phyloP scores from a whole-genome alignment of 768 basidiomycete species.

The Mrakia hoshinonis region DNA sequence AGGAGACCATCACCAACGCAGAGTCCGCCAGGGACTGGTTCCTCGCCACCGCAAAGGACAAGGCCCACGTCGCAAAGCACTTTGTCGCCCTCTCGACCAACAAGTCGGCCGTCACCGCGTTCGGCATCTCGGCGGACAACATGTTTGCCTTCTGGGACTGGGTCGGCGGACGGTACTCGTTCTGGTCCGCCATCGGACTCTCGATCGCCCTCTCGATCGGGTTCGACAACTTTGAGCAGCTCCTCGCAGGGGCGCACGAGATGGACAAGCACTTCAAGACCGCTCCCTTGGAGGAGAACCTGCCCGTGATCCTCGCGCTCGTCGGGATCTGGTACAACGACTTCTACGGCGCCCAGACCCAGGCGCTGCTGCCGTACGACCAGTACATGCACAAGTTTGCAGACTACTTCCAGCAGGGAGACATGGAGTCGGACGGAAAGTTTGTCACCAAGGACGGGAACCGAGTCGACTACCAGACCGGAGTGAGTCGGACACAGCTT shows the following conservation, averaged over 20 bases:
- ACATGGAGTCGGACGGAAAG: constrained; percentile 99
- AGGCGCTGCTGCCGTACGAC: constrained; percentile 91
- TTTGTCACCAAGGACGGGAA: constrained; percentile 86
- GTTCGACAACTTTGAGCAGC: constrained; percentile 82
- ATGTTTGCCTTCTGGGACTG: constrained; percentile 99
- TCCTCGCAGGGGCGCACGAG: constrained; percentile 85
- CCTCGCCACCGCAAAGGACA: constrained; percentile 69
- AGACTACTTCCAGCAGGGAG: constrained; percentile 99
- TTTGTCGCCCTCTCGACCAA: constrained; percentile 98
- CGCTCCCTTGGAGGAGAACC: constrained; percentile 75
- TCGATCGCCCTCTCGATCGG: constrained; percentile 89
- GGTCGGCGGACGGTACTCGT: constrained; percentile 96
- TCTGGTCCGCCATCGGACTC: constrained; percentile 97
- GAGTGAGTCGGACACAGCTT: constrained; percentile 49
- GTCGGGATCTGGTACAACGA: constrained; percentile 98
- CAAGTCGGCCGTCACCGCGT: constrained; percentile 80
- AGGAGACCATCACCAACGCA: constrained; percentile 99
- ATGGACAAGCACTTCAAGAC: constrained; percentile 97
- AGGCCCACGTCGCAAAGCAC: constrained; percentile 91
- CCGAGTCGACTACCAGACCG: constrained; percentile 91
- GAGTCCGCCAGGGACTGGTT: constrained; percentile 92
- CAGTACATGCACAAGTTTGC: constrained; percentile 99
- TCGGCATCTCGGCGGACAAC: constrained; percentile 81
- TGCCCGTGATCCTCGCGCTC: constrained; percentile 82
- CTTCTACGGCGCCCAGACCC: constrained; percentile 93